phyloP scores from a whole-genome alignment of 306 rosid species.

The Medicago lupulina region DNA sequence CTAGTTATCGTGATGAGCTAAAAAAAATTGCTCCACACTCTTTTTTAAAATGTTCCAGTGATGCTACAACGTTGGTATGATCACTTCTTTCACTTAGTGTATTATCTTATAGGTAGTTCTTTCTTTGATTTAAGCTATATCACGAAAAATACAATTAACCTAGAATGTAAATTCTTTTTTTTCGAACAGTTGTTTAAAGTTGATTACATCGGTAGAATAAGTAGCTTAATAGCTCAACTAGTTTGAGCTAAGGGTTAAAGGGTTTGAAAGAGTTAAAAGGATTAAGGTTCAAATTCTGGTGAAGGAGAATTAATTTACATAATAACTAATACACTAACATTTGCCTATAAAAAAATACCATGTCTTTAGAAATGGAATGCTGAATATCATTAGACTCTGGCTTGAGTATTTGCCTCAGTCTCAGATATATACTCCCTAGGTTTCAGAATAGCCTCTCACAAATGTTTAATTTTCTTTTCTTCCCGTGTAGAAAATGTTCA shows the following conservation, averaged over 20 bases:
- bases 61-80: slow-evolving; percentile 86
- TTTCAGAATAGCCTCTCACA: slow-evolving; percentile 15
- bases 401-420: slow-evolving; percentile 14
- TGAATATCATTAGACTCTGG: slow-evolving; percentile 8
- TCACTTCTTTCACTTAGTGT: not conserved
- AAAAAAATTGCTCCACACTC: slow-evolving; percentile 75
- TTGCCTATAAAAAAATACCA: not conserved
- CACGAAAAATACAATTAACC: slow-evolving; percentile 15
- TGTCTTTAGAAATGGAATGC: slow-evolving; percentile 12
- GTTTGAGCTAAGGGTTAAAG: no score
- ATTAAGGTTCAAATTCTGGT: no score
- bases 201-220: slow-evolving; percentile 19
- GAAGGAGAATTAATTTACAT: no score
- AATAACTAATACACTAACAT: no score
- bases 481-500: not conserved
- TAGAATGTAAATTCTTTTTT: not conserved
- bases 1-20: slow-evolving; percentile 84
- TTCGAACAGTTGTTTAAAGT: not conserved
- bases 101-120: not conserved
- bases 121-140: slow-evolving; percentile 29
- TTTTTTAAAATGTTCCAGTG: slow-evolving; percentile 88
- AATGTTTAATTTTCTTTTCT: slow-evolving; percentile 21
- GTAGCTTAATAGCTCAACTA: not conserved
- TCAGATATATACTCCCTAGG: slow-evolving; percentile 9
- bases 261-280: no score